These are phyloP conservation scores for Saraca asoca DNA, from an alignment of 331 rosid species.

Conservation along the genomic window DNA sequence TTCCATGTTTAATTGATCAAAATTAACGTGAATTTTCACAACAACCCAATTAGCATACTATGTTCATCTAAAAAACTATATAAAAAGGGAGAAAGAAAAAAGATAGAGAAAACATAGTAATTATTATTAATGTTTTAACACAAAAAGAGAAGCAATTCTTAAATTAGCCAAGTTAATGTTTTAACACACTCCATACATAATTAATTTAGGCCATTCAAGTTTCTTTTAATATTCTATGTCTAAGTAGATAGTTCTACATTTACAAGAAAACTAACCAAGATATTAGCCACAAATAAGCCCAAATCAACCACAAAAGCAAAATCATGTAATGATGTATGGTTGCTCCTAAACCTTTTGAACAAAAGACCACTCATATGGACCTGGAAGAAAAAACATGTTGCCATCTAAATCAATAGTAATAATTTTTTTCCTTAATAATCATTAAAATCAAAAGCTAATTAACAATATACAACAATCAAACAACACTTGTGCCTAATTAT, in stretches of 20 bases:
- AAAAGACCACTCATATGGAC: conserved; percentile 78
- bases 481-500: conserved; percentile 82
- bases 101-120: background rate
- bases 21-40: background rate
- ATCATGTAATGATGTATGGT: conserved; percentile 88
- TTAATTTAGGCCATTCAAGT: no score
- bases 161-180: no score
- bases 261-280: no score
- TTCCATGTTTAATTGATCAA: background rate
- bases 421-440: conserved; percentile 13
- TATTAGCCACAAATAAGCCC: no score
- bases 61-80: no score
- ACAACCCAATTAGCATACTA: background rate
- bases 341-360: conserved; percentile 85
- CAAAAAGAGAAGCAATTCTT: no score
- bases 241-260: no score
- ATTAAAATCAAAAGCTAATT: conserved; percentile 15
- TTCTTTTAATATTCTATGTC: no score
- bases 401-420: conserved; percentile 31
- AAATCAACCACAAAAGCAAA: conserved; percentile 98
- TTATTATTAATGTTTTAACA: no score
- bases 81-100: background rate
- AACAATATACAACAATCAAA: conserved; percentile 24
- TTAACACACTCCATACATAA: no score
- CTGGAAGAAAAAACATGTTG: conserved; percentile 45